A percentile compares a stretch with the other conserved stretches of the same genome.
phyloP scores from a whole-genome alignment of 306 rosid genomes.

The Hippophae gyantsensis region DNA sequence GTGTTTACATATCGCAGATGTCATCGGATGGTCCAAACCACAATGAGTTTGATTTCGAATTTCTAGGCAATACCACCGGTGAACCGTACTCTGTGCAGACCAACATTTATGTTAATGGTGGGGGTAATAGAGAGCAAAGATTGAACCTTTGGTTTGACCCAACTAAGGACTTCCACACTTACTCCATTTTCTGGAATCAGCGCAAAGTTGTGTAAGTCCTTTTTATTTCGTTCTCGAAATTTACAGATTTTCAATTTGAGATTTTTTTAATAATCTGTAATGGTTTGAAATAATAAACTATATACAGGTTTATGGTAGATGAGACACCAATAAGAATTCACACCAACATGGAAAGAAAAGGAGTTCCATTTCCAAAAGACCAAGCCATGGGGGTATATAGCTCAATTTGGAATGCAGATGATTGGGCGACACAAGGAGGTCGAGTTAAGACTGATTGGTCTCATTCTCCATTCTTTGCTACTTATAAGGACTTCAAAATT shows the following conservation, averaged over 20 bases:
- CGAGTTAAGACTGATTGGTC: constrained; percentile 91
- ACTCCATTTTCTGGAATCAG: constrained; percentile 82
- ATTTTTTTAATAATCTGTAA: not conserved
- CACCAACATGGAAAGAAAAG: constrained; percentile 69
- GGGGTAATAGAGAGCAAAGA: constrained; percentile 87
- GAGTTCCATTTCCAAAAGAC: constrained; percentile 69
- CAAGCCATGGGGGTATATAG: constrained; percentile 94
- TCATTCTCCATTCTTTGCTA: constrained; percentile 70
- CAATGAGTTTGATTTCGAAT: constrained; percentile 90
- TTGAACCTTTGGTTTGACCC: constrained; percentile 93
- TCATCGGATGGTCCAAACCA: constrained; percentile 83
- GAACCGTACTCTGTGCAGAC: constrained; percentile 91
- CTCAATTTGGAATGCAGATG: constrained; percentile 94
- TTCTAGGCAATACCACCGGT: constrained; percentile 78
- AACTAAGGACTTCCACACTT: constrained; percentile 62
- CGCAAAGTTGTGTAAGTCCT: constrained; percentile 79
- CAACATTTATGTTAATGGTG: constrained; percentile 76
- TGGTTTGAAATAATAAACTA: not conserved
- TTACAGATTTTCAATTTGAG: not conserved
- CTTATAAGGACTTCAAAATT: constrained; percentile 61
- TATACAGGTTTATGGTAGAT: constrained; percentile 57
- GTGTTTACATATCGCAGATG: constrained; percentile 32
- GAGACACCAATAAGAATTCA: constrained; percentile 81
- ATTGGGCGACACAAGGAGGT: constrained; percentile 99
- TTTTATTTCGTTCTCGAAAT: no score